These are phyloP conservation scores for Acanthamoeba healyi DNA, from an alignment of 208 protist species.

Conservation along the genomic window DNA sequence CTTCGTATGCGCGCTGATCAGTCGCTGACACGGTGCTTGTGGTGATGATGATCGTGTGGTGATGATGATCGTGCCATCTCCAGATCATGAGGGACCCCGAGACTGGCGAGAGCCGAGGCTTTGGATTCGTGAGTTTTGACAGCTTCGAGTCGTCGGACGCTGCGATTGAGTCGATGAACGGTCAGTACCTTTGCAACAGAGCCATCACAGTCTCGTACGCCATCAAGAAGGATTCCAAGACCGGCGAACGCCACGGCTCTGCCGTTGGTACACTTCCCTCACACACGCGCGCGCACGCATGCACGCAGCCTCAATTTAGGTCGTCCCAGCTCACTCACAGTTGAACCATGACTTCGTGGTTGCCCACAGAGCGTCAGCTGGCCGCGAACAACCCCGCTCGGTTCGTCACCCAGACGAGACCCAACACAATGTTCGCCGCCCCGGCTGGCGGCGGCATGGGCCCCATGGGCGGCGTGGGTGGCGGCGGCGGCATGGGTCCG, in stretches of 20 bases:
- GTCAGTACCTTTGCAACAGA: constrained; percentile 90
- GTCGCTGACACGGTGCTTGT: no score
- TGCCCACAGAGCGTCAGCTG: constrained; percentile 87
- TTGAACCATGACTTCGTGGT: no score
- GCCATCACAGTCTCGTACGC: constrained; percentile 93
- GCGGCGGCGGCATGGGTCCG: background rate
- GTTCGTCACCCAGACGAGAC: constrained; percentile 35
- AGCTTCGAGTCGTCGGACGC: constrained; percentile 93
- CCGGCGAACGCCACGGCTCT: constrained; percentile 90
- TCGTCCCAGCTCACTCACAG: no score
- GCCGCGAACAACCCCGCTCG: constrained; percentile 81
- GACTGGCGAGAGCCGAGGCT: constrained; percentile 91
- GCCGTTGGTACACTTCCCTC: no score
- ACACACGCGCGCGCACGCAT: no score
- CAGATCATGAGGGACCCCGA: constrained; percentile 93
- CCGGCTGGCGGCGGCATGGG: background rate
- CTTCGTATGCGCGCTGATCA: background rate
- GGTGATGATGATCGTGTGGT: no score
- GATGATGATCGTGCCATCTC: no score
- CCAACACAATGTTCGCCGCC: constrained; percentile 78
- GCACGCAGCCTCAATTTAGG: no score
- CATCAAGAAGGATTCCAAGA: constrained; percentile 94
- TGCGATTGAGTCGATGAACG: constrained; percentile 93
- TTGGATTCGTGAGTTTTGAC: constrained; percentile 95
- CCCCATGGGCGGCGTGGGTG: background rate